phyloP scores from a whole-genome alignment of 2,329 filamentous ascomycete genomes.

The Exserohilum rostratum region DNA sequence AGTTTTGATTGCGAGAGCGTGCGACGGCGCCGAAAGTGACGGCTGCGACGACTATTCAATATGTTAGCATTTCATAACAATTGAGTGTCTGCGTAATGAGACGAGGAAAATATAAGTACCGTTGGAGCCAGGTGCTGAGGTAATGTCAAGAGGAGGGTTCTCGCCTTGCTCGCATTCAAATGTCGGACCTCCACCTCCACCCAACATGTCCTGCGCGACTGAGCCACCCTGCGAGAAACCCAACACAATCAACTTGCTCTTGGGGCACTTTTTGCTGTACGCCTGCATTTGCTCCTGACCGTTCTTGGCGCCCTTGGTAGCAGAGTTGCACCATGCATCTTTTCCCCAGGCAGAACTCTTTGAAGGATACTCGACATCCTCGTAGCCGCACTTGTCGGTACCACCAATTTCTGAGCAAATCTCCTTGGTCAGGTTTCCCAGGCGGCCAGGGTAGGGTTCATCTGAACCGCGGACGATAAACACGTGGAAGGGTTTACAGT shows the following conservation, averaged over 20 bases:
- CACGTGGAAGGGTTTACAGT: constrained; percentile 34
- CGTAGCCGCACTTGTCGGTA: constrained; percentile 27
- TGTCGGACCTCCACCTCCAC: constrained; percentile 35
- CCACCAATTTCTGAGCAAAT: constrained; percentile 29
- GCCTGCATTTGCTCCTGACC: constrained; percentile 35
- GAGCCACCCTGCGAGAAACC: constrained; percentile 36
- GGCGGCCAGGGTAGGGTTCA: constrained; percentile 36
- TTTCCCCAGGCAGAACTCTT: constrained; percentile 34
- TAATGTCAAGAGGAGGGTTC: constrained; percentile 29
- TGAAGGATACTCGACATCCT: constrained; percentile 36
- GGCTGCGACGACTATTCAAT: constrained; percentile 29
- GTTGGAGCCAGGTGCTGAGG: constrained; percentile 25
- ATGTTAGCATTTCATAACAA: constrained; percentile 7
- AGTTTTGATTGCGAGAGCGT: constrained; percentile 30
- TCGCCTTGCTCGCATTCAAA: constrained; percentile 31
- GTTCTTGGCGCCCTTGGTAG: constrained; percentile 25
- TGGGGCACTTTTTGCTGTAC: constrained; percentile 33
- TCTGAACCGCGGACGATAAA: constrained; percentile 39
- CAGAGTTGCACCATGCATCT: constrained; percentile 36
- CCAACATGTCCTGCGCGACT: constrained; percentile 36
- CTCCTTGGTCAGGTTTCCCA: constrained; percentile 30
- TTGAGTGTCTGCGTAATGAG: no score
- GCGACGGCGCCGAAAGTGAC: constrained; percentile 35
- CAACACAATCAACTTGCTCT: constrained; percentile 35
- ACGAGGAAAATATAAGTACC: constrained; percentile 13